These are phyloP conservation scores for Ascosphaera apis DNA, from an alignment of 2,329 filamentous ascomycete species.

Conservation along the genomic window DNA sequence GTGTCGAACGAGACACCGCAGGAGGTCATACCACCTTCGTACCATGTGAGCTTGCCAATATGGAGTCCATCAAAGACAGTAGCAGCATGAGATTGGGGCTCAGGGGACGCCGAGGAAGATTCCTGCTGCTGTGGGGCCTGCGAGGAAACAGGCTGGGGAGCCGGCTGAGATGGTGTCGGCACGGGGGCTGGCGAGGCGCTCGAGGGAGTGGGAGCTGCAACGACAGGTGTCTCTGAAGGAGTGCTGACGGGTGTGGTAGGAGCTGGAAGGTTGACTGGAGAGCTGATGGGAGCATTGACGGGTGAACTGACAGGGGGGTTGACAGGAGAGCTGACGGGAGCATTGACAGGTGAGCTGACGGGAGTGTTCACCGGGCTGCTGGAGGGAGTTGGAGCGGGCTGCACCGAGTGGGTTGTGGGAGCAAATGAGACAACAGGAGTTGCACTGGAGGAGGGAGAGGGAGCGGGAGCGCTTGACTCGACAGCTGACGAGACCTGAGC, in stretches of 20 bases:
- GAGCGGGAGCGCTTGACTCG: constrained; percentile 2
- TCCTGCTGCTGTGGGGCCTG: constrained; percentile 3
- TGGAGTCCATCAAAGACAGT: constrained; percentile 9
- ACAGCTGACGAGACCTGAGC: constrained; percentile 5
- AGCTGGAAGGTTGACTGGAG: no score
- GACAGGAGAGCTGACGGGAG: constrained; percentile 1
- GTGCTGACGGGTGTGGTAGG: no score
- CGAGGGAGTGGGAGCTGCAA: constrained; percentile 2
- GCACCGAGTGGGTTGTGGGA: no score
- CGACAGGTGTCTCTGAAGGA: constrained; percentile 2
- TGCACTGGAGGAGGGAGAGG: constrained; percentile 3
- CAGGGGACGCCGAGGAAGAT: neutral
- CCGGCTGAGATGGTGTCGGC: constrained; percentile 8
- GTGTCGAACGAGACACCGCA: constrained; percentile 43
- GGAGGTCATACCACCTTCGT: constrained; percentile 41
- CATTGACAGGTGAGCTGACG: neutral
- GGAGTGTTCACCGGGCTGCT: neutral
- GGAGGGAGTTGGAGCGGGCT: neutral
- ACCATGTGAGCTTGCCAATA: constrained; percentile 52
- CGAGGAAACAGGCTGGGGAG: constrained; percentile 2
- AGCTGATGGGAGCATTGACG: constrained; percentile 3
- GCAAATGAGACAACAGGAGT: no score
- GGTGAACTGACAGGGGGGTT: constrained; percentile 1
- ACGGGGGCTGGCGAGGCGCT: constrained; percentile 6
- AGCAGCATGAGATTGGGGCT: constrained; percentile 1